Evolutionary conservation across 2,329 filamentous ascomycete genomes (phyloP).

Genomic region (Fusarium graminum): DNA sequence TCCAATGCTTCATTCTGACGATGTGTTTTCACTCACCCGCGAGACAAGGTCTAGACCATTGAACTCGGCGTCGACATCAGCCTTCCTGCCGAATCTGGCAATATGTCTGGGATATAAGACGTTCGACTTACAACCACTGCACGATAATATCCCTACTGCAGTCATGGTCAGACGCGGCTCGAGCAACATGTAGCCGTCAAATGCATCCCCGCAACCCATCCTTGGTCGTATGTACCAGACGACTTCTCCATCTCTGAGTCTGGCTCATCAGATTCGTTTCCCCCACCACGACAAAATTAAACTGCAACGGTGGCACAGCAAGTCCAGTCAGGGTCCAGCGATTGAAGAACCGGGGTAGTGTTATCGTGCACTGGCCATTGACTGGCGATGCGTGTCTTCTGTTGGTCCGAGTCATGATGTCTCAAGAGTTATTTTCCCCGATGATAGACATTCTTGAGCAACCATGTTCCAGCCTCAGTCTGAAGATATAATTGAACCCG

Average conservation of each 20-base stretch:
- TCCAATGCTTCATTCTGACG: slow-evolving; percentile 26
- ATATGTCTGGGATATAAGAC: slow-evolving; percentile 33
- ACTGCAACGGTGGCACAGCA: slow-evolving; percentile 17
- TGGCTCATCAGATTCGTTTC: background rate
- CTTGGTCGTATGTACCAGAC: background rate
- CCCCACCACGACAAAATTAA: slow-evolving; percentile 4
- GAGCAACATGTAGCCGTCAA: slow-evolving; percentile 26
- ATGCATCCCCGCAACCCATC: slow-evolving; percentile 1
- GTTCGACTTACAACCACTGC: slow-evolving; percentile 39
- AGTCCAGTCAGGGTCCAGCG: slow-evolving; percentile 21
- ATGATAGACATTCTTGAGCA: slow-evolving; percentile 37
- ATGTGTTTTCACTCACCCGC: slow-evolving; percentile 10
- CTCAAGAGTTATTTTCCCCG: slow-evolving; percentile 33
- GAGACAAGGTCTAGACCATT: slow-evolving; percentile 42
- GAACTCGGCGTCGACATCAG: slow-evolving; percentile 39
- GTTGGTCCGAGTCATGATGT: slow-evolving; percentile 40
- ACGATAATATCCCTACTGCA: slow-evolving; percentile 37
- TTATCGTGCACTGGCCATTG: slow-evolving; percentile 43
- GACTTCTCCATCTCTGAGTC: background rate
- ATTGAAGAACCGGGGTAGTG: slow-evolving; percentile 27
- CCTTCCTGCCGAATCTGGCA: slow-evolving; percentile 40
- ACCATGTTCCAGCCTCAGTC: slow-evolving; percentile 36
- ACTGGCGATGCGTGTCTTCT: slow-evolving; percentile 28
- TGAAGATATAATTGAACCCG: slow-evolving; percentile 39
- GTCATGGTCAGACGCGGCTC: slow-evolving; percentile 40